A percentile compares a stretch with the other conserved stretches of the same genome.
These are phyloP conservation scores for Trametes elegans DNA, from an alignment of 768 basidiomycete genomes.

Conservation along the genomic window DNA sequence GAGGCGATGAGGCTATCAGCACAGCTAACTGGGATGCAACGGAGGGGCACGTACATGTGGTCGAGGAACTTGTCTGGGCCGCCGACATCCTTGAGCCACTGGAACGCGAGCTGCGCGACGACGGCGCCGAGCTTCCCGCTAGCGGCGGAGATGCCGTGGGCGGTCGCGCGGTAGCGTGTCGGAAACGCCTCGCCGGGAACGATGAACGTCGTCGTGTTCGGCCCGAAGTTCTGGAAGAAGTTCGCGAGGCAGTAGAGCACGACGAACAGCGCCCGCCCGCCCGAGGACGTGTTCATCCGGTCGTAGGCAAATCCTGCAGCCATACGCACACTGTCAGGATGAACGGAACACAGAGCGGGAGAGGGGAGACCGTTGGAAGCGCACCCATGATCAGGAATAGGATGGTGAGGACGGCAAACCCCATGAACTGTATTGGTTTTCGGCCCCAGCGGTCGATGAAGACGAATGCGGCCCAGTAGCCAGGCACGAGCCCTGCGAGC, in stretches of 20 bases:
- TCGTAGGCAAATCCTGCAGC: conserved; percentile 31
- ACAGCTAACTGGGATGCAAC: not conserved
- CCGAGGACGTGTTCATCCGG: conserved; percentile 26
- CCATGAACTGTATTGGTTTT: conserved; percentile 40
- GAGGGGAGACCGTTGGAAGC: not conserved
- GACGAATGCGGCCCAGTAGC: conserved; percentile 38
- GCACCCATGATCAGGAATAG: conserved; percentile 34
- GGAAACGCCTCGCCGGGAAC: conserved; percentile 46
- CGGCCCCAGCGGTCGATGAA: conserved; percentile 40
- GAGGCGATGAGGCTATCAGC: not conserved
- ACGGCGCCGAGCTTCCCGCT: conserved; percentile 45
- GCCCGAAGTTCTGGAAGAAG: conserved; percentile 46
- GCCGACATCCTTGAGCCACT: conserved; percentile 36
- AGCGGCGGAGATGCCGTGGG: conserved; percentile 45
- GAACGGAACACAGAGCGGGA: not conserved
- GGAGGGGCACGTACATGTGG: conserved; percentile 31
- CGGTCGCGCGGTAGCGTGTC: conserved; percentile 43
- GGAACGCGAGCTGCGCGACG: conserved; percentile 38
- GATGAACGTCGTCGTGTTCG: conserved; percentile 44
- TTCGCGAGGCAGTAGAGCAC: conserved; percentile 40
- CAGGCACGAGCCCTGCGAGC: conserved; percentile 38
- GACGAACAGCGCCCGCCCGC: conserved; percentile 33
- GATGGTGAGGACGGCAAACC: conserved; percentile 35
- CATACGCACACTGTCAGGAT: too few species aligned
- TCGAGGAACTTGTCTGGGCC: conserved; percentile 31